phyloP scores from a whole-genome alignment of 2,329 filamentous ascomycete genomes.

The Diaporthe vaccinii region DNA sequence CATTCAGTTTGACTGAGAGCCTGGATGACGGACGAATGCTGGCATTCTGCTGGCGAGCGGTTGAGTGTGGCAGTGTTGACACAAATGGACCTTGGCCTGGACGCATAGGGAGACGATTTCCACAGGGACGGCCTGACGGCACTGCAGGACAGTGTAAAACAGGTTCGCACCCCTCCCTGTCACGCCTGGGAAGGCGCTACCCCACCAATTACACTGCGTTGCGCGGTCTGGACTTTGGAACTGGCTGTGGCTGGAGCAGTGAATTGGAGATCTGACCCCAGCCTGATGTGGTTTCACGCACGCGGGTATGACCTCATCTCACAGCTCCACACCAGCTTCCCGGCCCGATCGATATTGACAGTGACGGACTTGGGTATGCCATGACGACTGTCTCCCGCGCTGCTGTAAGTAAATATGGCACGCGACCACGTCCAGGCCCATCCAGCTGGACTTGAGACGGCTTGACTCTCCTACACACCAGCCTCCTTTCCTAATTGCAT shows the following conservation, averaged over 20 bases:
- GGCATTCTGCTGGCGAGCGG: not conserved
- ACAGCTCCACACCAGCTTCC: conserved; percentile 23
- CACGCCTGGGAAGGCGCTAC: not conserved
- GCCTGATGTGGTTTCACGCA: conserved; percentile 22
- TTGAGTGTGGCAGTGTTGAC: conserved; percentile 21
- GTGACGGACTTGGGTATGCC: not conserved
- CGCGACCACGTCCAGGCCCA: not conserved
- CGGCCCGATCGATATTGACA: not conserved
- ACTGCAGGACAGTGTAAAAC: conserved; percentile 6
- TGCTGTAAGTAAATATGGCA: conserved; percentile 13
- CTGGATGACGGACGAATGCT: conserved; percentile 21
- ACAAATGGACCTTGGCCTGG: conserved; percentile 11
- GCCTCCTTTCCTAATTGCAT: not conserved
- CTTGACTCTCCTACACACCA: not conserved
- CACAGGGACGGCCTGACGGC: not conserved
- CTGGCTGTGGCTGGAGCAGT: not conserved
- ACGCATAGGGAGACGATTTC: conserved; percentile 18
- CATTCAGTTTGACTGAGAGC: not conserved
- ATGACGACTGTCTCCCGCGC: conserved; percentile 20
- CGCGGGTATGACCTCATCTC: conserved; percentile 42
- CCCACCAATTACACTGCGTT: conserved; percentile 6
- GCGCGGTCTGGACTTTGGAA: not conserved
- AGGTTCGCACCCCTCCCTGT: not conserved
- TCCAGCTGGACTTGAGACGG: not conserved
- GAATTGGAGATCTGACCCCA: conserved; percentile 1